A percentile compares a stretch with the other conserved stretches of the same genome.
phyloP scores from a whole-genome alignment of 2,329 filamentous ascomycete species.

The Neobulgaria alba region DNA sequence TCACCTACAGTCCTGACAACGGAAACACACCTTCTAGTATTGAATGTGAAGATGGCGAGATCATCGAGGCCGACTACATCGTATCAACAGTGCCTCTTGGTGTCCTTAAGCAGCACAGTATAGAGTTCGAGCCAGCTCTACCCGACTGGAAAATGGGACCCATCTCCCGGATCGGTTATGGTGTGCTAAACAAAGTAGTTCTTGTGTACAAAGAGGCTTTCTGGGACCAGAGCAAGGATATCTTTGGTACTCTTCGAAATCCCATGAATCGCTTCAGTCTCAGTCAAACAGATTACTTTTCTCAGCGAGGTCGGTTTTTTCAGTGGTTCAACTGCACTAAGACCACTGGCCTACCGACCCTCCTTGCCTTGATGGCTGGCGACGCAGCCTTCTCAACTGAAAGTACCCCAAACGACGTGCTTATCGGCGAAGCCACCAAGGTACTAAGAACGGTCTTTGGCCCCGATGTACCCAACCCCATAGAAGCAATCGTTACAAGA shows the following conservation, averaged over 20 bases:
- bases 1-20: conserved; percentile 51
- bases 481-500: conserved; percentile 81
- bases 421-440: conserved; percentile 72
- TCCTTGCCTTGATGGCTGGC: conserved; percentile 91
- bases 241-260: conserved; percentile 83
- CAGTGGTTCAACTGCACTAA: conserved; percentile 96
- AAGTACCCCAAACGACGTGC: conserved; percentile 60
- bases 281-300: conserved; percentile 69
- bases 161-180: conserved; percentile 81
- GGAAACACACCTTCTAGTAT: conserved; percentile 46
- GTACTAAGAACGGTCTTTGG: conserved; percentile 73
- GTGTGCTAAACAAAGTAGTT: conserved; percentile 90
- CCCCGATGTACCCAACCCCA: conserved; percentile 60
- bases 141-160: conserved; percentile 77
- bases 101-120: conserved; percentile 73
- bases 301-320: conserved; percentile 83
- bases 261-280: conserved; percentile 62
- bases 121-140: conserved; percentile 85
- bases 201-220: conserved; percentile 83
- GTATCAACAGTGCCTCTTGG: conserved; percentile 85
- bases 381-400: conserved; percentile 89
- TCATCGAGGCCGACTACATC: conserved; percentile 79
- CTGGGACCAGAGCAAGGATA: conserved; percentile 84
- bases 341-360: conserved; percentile 77
- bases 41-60: conserved; percentile 68